A percentile compares a stretch with the other conserved stretches of the same genome.
phyloP scores from a whole-genome alignment of 2,329 filamentous ascomycete genomes.

The Ophiognomonia clavigignenti-juglandacearum region DNA sequence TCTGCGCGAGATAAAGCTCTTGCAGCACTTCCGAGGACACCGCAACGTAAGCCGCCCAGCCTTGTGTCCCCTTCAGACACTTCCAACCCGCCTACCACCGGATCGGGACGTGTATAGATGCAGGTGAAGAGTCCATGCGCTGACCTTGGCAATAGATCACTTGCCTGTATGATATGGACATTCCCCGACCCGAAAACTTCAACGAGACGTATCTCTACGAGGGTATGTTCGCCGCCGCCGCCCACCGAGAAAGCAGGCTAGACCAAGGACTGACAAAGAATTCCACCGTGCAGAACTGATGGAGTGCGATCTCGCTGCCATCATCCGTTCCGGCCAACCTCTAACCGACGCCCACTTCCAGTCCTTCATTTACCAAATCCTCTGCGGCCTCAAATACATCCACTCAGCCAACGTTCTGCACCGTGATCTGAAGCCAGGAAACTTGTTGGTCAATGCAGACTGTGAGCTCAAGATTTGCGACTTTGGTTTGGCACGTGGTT shows the following conservation, averaged over 20 bases:
- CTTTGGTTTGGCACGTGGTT: constrained; percentile 92
- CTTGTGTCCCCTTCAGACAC: not conserved
- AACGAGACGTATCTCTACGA: constrained; percentile 99
- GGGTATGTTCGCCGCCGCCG: constrained; percentile 54
- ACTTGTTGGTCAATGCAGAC: constrained; percentile 95
- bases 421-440: constrained; percentile 94
- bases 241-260: not conserved
- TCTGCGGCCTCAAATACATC: constrained; percentile 98
- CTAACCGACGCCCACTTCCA: constrained; percentile 98
- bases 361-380: constrained; percentile 99
- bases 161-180: constrained; percentile 99
- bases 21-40: constrained; percentile 93
- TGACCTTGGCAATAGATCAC: constrained; percentile 67
- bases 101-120: not conserved
- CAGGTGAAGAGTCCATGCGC: constrained; percentile 10
- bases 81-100: not conserved
- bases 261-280: constrained; percentile 1
- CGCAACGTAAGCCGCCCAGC: constrained; percentile 60
- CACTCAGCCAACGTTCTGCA: constrained; percentile 98
- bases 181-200: constrained; percentile 93
- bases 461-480: constrained; percentile 99
- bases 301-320: constrained; percentile 97
- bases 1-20: constrained; percentile 94
- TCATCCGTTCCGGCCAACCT: constrained; percentile 94
- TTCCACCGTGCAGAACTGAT: constrained; percentile 70